Percentiles rank a stretch among this genome's conserved stretches.
Evolutionary conservation across 495 filamentous ascomycete genomes (phyloP).

Genomic region (Aspergillus cavernicola): DNA sequence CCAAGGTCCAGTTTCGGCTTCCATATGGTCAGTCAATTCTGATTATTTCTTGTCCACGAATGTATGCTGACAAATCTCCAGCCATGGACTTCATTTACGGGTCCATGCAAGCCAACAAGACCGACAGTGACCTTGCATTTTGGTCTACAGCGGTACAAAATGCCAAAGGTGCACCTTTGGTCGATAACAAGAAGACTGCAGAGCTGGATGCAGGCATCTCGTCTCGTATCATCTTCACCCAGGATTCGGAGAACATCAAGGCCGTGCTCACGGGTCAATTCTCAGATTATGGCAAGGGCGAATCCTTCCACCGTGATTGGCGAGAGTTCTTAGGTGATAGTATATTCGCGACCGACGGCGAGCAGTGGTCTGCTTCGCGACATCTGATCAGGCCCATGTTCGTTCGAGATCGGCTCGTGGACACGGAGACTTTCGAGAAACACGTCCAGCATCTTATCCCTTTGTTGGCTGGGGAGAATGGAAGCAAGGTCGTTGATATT

Average conservation of each 20-base stretch:
- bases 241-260: constrained; percentile 65
- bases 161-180: constrained; percentile 26
- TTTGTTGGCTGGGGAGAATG: constrained; percentile 49
- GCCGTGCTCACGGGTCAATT: constrained; percentile 75
- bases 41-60: not conserved
- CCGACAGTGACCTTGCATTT: constrained; percentile 52
- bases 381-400: constrained; percentile 83
- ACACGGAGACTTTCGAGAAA: constrained; percentile 75
- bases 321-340: constrained; percentile 70
- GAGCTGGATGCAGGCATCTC: constrained; percentile 55
- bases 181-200: constrained; percentile 47
- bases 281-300: constrained; percentile 67
- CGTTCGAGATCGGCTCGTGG: constrained; percentile 71
- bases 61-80: constrained; percentile 24
- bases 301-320: constrained; percentile 66
- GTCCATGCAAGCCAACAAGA: constrained; percentile 46
- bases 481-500: constrained; percentile 60
- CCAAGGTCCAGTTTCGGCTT: constrained; percentile 29
- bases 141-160: constrained; percentile 52
- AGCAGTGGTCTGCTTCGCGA: constrained; percentile 69
- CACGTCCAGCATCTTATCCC: constrained; percentile 68
- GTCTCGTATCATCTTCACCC: constrained; percentile 58
- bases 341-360: constrained; percentile 77
- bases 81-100: constrained; percentile 60
- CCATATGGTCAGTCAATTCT: constrained; percentile 29